These are phyloP conservation scores for Leucosporidium creatinivorum DNA, from an alignment of 768 basidiomycete genomes.

Conservation along the genomic window DNA sequence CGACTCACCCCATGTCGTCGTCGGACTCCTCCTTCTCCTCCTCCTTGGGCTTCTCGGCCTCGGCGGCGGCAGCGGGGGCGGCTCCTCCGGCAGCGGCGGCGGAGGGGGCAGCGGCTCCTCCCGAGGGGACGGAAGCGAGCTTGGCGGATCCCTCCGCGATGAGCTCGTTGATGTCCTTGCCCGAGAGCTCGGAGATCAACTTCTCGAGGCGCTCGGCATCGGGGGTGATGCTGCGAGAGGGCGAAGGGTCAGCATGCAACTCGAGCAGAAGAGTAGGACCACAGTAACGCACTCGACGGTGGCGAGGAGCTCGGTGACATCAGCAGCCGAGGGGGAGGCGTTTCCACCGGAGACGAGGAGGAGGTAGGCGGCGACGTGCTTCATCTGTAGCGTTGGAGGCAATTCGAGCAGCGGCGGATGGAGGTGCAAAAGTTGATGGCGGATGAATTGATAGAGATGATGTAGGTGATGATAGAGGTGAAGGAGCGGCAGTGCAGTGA, in stretches of 20 bases:
- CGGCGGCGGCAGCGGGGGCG: conserved; percentile 64
- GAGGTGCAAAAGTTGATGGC: too few species aligned
- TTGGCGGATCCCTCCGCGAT: conserved; percentile 88
- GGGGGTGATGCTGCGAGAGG: conserved; percentile 61
- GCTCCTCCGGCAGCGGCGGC: conserved; percentile 53
- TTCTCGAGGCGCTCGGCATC: conserved; percentile 72
- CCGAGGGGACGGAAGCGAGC: conserved; percentile 95
- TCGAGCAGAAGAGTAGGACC: not conserved
- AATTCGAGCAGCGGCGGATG: too few species aligned
- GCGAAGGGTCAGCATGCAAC: not conserved
- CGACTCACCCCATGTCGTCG: conserved; percentile 37
- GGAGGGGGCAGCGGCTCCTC: conserved; percentile 54
- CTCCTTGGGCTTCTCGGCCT: conserved; percentile 70
- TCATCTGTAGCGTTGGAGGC: too few species aligned
- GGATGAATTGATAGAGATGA: too few species aligned
- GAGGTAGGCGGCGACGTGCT: conserved; percentile 54
- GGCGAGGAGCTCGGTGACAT: conserved; percentile 78
- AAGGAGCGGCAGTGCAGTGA: too few species aligned
- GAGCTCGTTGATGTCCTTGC: conserved; percentile 82
- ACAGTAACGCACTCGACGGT: conserved; percentile 52
- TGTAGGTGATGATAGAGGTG: too few species aligned
- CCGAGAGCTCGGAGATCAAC: conserved; percentile 80
- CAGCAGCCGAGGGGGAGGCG: conserved; percentile 69
- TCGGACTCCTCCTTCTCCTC: conserved; percentile 35
- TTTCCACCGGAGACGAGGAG: conserved; percentile 95